Conservation (phyloP, 192 early-diverging fungal genomes). For the Rhizophagus sp. region DNA sequence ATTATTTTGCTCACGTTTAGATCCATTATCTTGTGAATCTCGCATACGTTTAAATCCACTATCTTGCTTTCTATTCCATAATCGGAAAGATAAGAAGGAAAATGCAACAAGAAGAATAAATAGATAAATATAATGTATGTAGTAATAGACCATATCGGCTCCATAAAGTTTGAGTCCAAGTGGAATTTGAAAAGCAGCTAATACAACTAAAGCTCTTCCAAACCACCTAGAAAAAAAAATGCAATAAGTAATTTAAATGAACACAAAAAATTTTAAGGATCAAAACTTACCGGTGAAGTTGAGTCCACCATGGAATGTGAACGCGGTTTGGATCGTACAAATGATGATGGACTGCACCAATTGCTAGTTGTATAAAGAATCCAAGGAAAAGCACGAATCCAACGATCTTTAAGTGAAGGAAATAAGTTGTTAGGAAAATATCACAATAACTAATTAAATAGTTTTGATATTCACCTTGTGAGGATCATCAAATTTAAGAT, state of each 20-base stretch:
- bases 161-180: slow-evolving; percentile 12
- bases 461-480: neutral
- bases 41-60: neutral
- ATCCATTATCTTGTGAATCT: no score
- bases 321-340: slow-evolving; percentile 13
- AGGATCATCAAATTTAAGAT: neutral
- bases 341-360: slow-evolving; percentile 23
- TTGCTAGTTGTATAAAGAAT: slow-evolving; percentile 6
- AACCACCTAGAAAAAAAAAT: slow-evolving; percentile 22
- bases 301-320: slow-evolving; percentile 31
- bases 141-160: neutral
- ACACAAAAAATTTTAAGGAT: neutral
- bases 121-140: no score
- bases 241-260: neutral
- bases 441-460: neutral
- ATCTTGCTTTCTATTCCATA: neutral
- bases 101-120: neutral
- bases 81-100: neutral
- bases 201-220: slow-evolving; percentile 5
- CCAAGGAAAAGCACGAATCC: slow-evolving; percentile 9
- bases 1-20: no score
- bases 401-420: neutral
- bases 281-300: slow-evolving; percentile 24
- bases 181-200: neutral
- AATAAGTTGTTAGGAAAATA: neutral